Base-by-base conservation (phyloP, 2,329 filamentous ascomycete genomes). In the Balansia obtecta region DNA sequence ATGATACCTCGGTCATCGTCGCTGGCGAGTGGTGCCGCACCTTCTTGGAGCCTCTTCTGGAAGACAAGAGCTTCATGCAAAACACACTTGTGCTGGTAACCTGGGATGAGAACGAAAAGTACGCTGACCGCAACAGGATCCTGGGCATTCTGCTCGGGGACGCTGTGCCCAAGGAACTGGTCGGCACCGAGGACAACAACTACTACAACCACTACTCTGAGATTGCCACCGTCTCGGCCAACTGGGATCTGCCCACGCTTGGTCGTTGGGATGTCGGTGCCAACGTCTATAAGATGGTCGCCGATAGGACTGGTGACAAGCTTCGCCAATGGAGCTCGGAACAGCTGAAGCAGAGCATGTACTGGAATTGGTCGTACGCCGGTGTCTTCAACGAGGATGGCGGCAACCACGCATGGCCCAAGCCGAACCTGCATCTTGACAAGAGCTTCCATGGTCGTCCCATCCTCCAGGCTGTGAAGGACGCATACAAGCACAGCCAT, bases 61-160 rank as follows among this genome's bases (percentile, higher is more conserved):
- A 74, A 37, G 76, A 91, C 68, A 65, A 71, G 46, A 76, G 83
- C 57, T 91, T 93, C 66, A 85, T 83, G 79, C 70, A 85, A 46
- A 79, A 85, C 60, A 90, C 85, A 0, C 75, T 93, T 1, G 75
- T 93, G 10, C 70, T 91, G 5, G 65, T 93, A 53, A 90, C 82
- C 10, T 93, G 88, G 60, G 88, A 93, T 56, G 88, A 93, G 69
- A 86, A 82, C 63, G 78, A 83, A 58, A 80, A 76, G 10, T 88
- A 89, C 66, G 65, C 71, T 6, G 68, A 71, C 27, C 75, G 77
- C 57, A 93, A 93, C 74, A 73, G 74, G 40, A 76, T 93, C 48
- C 77, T 87, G 53, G 78, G 72, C 54, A 74, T 93, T 56, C 75
- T 93, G 0, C 69, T 93, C 3, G 88, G 87, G 15, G 86, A 86